Evolutionary conservation across 1,284 basidiomycete species (phyloP).

Genomic region (Ganoderma multipileum): DNA sequence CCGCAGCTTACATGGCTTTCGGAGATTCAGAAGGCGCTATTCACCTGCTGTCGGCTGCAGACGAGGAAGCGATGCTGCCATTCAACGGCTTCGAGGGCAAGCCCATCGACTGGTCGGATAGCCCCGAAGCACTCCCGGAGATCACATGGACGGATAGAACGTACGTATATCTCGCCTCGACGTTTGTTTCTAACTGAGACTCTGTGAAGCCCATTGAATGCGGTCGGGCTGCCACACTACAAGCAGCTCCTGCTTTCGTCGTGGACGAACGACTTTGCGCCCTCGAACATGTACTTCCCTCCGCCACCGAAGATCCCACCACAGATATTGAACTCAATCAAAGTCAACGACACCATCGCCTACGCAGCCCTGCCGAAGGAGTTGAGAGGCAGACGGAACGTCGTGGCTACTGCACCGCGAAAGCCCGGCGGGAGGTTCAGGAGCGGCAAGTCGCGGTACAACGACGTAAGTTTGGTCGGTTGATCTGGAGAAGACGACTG

Average conservation of each 20-base stretch:
- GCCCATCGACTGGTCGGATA: constrained; percentile 86
- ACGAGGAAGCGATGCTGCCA: constrained; percentile 69
- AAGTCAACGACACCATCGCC: constrained; percentile 87
- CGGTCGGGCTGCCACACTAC: constrained; percentile 92
- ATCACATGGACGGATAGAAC: constrained; percentile 86
- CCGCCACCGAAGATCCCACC: constrained; percentile 82
- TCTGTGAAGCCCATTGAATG: constrained; percentile 78
- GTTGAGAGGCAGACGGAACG: constrained; percentile 83
- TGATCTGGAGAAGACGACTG: too few relatives aligned
- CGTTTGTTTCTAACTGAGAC: constrained; percentile 3
- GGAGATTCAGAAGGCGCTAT: constrained; percentile 90
- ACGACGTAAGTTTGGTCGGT: constrained; percentile 12
- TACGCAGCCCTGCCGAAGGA: constrained; percentile 89
- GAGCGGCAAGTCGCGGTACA: constrained; percentile 68
- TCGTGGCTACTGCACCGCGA: constrained; percentile 57
- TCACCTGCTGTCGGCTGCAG: constrained; percentile 83
- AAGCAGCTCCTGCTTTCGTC: constrained; percentile 81
- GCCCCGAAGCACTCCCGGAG: constrained; percentile 70
- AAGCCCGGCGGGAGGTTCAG: constrained; percentile 78
- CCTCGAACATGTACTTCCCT: constrained; percentile 55
- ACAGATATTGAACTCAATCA: constrained; percentile 80
- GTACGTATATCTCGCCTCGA: constrained; percentile 49
- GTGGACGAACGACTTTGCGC: constrained; percentile 66
- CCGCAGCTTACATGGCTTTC: constrained; percentile 91
- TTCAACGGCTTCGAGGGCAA: constrained; percentile 91